A percentile compares a stretch with the other conserved stretches of the same genome.
Conservation (phyloP, 1,139 yeast genomes). For the Tardiomyces depauwii region DNA sequence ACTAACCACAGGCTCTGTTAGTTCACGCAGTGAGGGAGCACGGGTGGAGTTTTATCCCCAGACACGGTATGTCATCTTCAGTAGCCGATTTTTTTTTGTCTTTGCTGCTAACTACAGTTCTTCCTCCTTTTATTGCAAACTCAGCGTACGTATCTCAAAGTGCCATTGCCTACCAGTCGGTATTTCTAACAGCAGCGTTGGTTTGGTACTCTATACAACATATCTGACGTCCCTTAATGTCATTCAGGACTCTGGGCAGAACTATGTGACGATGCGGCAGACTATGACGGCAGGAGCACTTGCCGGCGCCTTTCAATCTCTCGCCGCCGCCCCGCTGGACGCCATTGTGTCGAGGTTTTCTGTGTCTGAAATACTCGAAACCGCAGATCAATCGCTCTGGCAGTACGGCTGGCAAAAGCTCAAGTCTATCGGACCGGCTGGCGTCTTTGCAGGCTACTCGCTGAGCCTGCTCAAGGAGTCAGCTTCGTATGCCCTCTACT, state of each 20-base stretch:
- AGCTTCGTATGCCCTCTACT: constrained; percentile 77
- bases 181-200: constrained; percentile 36
- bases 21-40: constrained; percentile 58
- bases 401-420: constrained; percentile 58
- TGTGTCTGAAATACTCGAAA: constrained; percentile 59
- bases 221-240: constrained; percentile 39
- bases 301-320: constrained; percentile 78
- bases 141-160: constrained; percentile 34
- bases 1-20: constrained; percentile 40
- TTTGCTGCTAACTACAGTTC: constrained; percentile 20
- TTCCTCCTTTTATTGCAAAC: constrained; percentile 78
- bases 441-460: constrained; percentile 84
- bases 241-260: constrained; percentile 10
- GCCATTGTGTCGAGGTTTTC: constrained; percentile 78
- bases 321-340: constrained; percentile 93
- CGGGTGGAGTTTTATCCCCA: constrained; percentile 85
- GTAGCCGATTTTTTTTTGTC: no score
- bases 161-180: neutral
- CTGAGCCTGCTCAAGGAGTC: constrained; percentile 71
- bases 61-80: constrained; percentile 7
- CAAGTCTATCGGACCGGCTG: constrained; percentile 62
- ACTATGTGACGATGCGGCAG: constrained; percentile 33
- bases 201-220: constrained; percentile 72
- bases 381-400: constrained; percentile 67
- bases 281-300: constrained; percentile 72